These are phyloP conservation scores for Tetrapyrgos nigripes DNA, from an alignment of 1,284 basidiomycete genomes.

Conservation along the genomic window DNA sequence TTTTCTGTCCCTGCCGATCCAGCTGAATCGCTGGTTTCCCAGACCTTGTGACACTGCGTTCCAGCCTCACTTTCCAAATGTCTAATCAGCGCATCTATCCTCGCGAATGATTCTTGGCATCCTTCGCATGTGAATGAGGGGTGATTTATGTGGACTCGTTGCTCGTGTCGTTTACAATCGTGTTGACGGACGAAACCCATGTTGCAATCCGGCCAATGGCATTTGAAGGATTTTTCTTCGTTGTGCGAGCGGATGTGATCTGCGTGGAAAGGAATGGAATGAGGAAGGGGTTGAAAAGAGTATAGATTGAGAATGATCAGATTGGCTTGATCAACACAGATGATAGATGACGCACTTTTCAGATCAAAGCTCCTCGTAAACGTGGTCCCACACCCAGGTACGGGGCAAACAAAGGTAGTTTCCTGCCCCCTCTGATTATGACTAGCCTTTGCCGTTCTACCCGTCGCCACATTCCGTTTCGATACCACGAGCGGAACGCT, in stretches of 20 bases:
- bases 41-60: too few relatives aligned
- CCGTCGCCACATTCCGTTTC: conserved; percentile 73
- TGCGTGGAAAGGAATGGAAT: conserved; percentile 39
- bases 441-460: conserved; percentile 75
- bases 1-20: too few relatives aligned
- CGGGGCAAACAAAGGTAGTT: conserved; percentile 75
- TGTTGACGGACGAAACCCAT: conserved; percentile 87
- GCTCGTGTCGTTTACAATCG: conserved; percentile 83
- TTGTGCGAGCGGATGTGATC: conserved; percentile 84
- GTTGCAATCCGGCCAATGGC: conserved; percentile 85
- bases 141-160: conserved; percentile 66
- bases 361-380: conserved; percentile 85
- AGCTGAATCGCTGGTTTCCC: too few relatives aligned
- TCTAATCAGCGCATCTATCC: conserved; percentile 68
- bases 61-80: too few relatives aligned
- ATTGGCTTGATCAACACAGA: conserved; percentile 16
- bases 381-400: conserved; percentile 81
- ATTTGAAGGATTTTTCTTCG: conserved; percentile 84
- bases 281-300: conserved; percentile 13
- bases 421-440: conserved; percentile 75
- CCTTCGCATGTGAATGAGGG: conserved; percentile 69
- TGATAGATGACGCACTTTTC: conserved; percentile 57
- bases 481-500: conserved; percentile 35
- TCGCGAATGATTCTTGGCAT: conserved; percentile 67
- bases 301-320: conserved; percentile 32